phyloP scores from a whole-genome alignment of 306 rosid species.

The Cucumis hystrix region DNA sequence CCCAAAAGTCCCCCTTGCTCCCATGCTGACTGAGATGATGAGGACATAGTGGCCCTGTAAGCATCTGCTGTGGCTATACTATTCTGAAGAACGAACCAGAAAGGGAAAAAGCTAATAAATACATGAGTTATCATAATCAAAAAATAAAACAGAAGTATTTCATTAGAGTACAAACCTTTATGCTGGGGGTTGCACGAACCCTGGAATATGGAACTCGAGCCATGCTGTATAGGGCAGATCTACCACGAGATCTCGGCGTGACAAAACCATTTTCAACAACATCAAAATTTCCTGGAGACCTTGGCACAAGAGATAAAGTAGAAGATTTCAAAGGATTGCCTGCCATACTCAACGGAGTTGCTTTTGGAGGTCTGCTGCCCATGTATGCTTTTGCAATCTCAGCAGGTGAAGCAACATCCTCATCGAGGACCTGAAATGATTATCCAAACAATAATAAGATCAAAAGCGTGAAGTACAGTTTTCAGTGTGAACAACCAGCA shows the following conservation, averaged over 20 bases:
- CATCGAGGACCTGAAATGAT: constrained; percentile 55
- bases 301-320: constrained; percentile 36
- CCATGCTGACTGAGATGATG: constrained; percentile 36
- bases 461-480: not conserved
- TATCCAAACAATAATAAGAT: constrained; percentile 11
- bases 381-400: constrained; percentile 89
- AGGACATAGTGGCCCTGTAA: constrained; percentile 30
- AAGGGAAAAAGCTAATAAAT: constrained; percentile 7
- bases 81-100: constrained; percentile 28
- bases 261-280: constrained; percentile 53
- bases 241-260: constrained; percentile 69
- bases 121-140: not conserved
- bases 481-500: not conserved
- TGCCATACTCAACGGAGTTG: constrained; percentile 41
- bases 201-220: constrained; percentile 79
- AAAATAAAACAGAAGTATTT: not conserved
- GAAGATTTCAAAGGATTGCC: constrained; percentile 32
- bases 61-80: constrained; percentile 23
- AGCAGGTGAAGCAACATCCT: constrained; percentile 72
- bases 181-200: constrained; percentile 26
- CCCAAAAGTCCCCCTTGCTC: constrained; percentile 39
- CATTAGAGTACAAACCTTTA: constrained; percentile 38
- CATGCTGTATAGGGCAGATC: constrained; percentile 83
- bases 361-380: constrained; percentile 63
- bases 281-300: constrained; percentile 31